A percentile compares a stretch with the other conserved stretches of the same genome.
These are phyloP conservation scores for Salix exigua DNA, from an alignment of 345 rosid genomes.

Conservation along the genomic window DNA sequence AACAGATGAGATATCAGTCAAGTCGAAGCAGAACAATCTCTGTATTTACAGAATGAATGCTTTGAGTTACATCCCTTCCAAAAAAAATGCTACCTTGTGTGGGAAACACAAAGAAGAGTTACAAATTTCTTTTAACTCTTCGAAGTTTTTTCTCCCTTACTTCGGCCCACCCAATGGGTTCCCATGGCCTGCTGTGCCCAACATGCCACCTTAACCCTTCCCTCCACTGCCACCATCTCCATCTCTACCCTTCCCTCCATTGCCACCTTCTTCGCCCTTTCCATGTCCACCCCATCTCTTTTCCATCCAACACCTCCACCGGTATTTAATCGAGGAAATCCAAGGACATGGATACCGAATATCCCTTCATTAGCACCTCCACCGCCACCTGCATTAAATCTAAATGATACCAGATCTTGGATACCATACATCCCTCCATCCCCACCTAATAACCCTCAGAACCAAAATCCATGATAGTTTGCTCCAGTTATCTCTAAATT, in stretches of 20 bases:
- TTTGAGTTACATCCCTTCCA: constrained; percentile 58
- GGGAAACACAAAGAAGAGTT: constrained; percentile 28
- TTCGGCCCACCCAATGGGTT: constrained; percentile 46
- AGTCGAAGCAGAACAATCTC: constrained; percentile 67
- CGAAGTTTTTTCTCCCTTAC: constrained; percentile 57
- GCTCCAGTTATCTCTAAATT: not conserved
- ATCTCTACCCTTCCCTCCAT: not conserved
- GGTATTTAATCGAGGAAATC: constrained; percentile 49
- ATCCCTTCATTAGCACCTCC: constrained; percentile 38
- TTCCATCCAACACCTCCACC: constrained; percentile 48
- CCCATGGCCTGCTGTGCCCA: constrained; percentile 46
- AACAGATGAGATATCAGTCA: constrained; percentile 59
- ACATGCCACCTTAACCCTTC: constrained; percentile 18
- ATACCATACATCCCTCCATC: constrained; percentile 34
- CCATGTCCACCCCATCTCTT: constrained; percentile 29
- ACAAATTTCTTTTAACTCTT: constrained; percentile 34
- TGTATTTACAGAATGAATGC: constrained; percentile 83
- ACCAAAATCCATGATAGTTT: constrained; percentile 16
- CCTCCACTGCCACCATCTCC: constrained; percentile 23
- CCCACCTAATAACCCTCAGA: constrained; percentile 26
- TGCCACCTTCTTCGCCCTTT: constrained; percentile 24
- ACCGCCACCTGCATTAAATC: constrained; percentile 32
- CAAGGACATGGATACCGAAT: constrained; percentile 64
- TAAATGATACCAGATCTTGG: constrained; percentile 46
- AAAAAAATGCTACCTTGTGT: constrained; percentile 54